These are phyloP conservation scores for Colletotrichum australisinense DNA, from an alignment of 2,329 filamentous ascomycete species.

Conservation along the genomic window DNA sequence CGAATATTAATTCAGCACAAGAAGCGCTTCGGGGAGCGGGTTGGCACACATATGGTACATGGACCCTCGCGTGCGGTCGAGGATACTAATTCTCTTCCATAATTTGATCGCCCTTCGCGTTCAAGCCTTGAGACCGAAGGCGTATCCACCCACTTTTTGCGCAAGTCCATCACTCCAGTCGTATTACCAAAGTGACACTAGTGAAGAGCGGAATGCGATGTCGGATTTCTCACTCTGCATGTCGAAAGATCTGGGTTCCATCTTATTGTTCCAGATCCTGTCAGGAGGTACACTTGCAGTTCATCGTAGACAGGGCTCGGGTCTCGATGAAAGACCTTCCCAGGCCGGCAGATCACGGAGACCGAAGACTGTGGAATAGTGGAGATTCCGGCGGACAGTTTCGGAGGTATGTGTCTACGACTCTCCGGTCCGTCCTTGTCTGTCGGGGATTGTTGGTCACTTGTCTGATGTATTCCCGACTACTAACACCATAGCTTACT, in stretches of 20 bases:
- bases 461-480: neutral
- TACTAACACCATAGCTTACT: neutral
- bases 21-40: too few species aligned
- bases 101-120: slow-evolving; percentile 1
- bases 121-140: too few species aligned
- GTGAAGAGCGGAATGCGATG: too few species aligned
- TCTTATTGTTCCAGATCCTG: too few species aligned
- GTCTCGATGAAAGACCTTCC: neutral
- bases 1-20: too few species aligned
- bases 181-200: too few species aligned
- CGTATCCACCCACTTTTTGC: too few species aligned
- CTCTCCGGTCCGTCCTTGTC: neutral
- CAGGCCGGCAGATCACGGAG: neutral
- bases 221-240: too few species aligned
- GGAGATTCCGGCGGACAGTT: neutral
- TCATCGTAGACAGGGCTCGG: neutral
- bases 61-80: neutral
- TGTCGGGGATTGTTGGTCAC: neutral
- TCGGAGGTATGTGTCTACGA: neutral
- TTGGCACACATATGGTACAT: too few species aligned
- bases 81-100: neutral
- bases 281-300: too few species aligned
- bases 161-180: too few species aligned
- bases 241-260: too few species aligned
- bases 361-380: neutral